Conservation (phyloP, 441 rosid species). For the Isatis lusitanica region DNA sequence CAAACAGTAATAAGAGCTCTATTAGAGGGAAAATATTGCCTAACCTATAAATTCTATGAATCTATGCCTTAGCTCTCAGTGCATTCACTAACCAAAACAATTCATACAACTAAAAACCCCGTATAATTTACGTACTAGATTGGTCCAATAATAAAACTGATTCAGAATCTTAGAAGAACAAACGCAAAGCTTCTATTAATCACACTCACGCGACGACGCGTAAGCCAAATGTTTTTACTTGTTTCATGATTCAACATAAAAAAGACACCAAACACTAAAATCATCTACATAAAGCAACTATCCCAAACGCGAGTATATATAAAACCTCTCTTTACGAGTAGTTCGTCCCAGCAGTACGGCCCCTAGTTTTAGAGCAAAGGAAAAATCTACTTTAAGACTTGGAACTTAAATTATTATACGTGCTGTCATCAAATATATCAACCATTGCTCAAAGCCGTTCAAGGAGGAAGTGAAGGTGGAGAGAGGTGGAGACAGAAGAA, state of each 20-base stretch:
- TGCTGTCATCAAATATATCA: not conserved
- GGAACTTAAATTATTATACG: constrained; percentile 7
- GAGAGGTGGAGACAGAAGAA: too few species aligned
- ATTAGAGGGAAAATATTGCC: too few species aligned
- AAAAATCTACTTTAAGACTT: constrained; percentile 12
- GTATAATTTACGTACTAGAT: not conserved
- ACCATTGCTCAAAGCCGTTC: not conserved
- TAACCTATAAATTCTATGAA: too few species aligned
- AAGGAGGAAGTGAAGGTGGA: not conserved
- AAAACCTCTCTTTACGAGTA: not conserved
- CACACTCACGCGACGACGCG: not conserved
- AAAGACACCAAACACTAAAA: constrained; percentile 7
- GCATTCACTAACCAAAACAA: too few species aligned
- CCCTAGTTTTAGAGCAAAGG: constrained; percentile 24
- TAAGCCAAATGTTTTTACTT: not conserved
- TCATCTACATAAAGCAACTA: not conserved
- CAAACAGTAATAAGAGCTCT: too few species aligned
- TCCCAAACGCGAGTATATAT: not conserved
- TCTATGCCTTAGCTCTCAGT: not conserved
- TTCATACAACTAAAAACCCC: not conserved
- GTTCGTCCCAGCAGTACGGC: constrained; percentile 32
- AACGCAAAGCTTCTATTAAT: not conserved
- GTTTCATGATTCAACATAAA: not conserved
- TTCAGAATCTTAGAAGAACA: not conserved
- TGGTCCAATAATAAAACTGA: not conserved